Base-by-base conservation (phyloP, 2,329 filamentous ascomycete species). In the Pseudofabraea citricarpa region DNA sequence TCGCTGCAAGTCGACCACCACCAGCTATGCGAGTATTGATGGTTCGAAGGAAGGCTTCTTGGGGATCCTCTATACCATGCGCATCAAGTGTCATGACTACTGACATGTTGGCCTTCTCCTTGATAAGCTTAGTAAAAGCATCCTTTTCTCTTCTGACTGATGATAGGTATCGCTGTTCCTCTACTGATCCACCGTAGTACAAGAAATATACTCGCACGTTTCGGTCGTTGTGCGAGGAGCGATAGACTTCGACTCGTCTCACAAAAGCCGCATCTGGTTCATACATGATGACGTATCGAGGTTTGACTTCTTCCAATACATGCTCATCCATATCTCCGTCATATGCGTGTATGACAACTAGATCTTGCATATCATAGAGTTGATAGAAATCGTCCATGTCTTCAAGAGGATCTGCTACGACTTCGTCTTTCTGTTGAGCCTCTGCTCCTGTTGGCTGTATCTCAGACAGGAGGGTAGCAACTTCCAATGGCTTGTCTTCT, bases 221-320 rank as follows among this genome's bases (percentile, higher is more conserved):
- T 26, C 90, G 76, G 61, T 91, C 88, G 45, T 83, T 86, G 66
- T 98, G 93, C 8, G 90, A 96, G 41, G 90, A 95, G 29, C 93
- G 83, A 66, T 97, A 98, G 2, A 97, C 90, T 62, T 98, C 93
- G 16, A 98, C 85, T 27, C 91, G 77, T 12, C 93, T 82, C 57
- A 97, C 95, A 63, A 98, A 98, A 3, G 91, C 83, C 3, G 91
- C 82, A 53, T 97, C 90, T 1, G 93, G 91, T 62, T 97, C 93
- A 64, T 96, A 98, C 93, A 98, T 97, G 68, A 98, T 86, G 46
- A 98, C 89, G 64, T 96, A 96, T 47, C 87, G 83, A 24, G 93
- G 93, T 58, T 87, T 90, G 45, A 93, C 75, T 65, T 98, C 93
- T 62, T 98, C 91, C 2, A 98, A 76, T n/a, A 97, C 77, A 62